Evolutionary conservation across 441 rosid genomes (phyloP), one percentile per base, ranked within the genome.

Genomic region (Populus hybrid): DNA sequence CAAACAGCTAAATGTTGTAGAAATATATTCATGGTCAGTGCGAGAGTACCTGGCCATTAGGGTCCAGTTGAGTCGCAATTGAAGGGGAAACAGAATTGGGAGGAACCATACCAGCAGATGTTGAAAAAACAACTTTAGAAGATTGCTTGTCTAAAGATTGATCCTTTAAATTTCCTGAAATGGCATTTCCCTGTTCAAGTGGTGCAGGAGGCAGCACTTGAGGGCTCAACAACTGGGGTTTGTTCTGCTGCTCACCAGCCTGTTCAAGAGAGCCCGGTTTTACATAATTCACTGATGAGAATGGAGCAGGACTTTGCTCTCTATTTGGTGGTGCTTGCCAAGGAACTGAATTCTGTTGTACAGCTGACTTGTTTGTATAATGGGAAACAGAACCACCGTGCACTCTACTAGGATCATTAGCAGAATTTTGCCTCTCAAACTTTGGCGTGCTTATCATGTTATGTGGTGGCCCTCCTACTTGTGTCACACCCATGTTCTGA

Each of bases 241-340:
- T 86, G 34, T 84, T 87, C 78, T 78, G 88, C 73, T 84, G 95
- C 68, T 86, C 92, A 54, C 81, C 69, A 79, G 84, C 81, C 77
- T 87, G 95, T 70, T 94, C 98, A 75, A 77, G 78, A 42, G 87
- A 81, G 75, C 90, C 97, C 73, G 83, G 91, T 83, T 92, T 95
- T 46, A 88, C 92, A 86, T 85, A 83, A 74, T 86, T 70, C 73
- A 76, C 68, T 76, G 93, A 86, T 73, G 92, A 72, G 74, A 85
- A 67, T 30, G 81, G 65, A 74, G 82, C 86, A 30, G 82, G 70
- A 78, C 61, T 78, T 69, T 83, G 89, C 78, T 88, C 94, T 80
- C 89, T 90, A 73, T 76, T 86, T 35, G 83, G 70, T 66, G 89
- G 79, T 40, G 87, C 77, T 85, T 88, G 93, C 91, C 90, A 77